A percentile compares a stretch with the other conserved stretches of the same genome.
Evolutionary conservation across 345 rosid species (phyloP).

Genomic region (Barbarea vulgaris): DNA sequence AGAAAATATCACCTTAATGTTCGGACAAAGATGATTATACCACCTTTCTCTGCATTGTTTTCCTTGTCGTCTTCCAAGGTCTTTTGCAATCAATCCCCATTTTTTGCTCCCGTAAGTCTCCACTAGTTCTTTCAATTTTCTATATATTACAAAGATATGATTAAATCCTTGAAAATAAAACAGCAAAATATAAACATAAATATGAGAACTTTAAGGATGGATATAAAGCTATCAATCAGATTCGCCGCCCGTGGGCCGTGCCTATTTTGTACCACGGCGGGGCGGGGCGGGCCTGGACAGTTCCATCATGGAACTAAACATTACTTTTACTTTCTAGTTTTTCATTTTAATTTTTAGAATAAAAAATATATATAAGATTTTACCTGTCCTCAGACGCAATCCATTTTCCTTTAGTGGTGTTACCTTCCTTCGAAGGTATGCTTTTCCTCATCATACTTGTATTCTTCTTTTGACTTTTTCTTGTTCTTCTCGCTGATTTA

Average conservation of each 20-base stretch:
- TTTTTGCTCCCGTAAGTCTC: conserved; percentile 56
- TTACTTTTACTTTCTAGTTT: neutral
- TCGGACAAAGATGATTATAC: conserved; percentile 83
- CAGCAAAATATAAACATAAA: neutral
- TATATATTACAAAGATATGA: conserved; percentile 7
- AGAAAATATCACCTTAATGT: conserved; percentile 59
- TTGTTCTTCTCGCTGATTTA: neutral
- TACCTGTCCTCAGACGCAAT: neutral
- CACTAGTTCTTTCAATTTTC: conserved; percentile 58
- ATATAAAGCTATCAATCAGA: too few species aligned
- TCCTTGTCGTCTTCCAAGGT: conserved; percentile 61
- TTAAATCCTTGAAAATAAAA: neutral
- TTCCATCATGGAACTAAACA: neutral
- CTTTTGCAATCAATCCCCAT: conserved; percentile 69
- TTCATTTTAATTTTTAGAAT: neutral
- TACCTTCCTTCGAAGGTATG: neutral
- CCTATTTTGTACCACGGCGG: too few species aligned
- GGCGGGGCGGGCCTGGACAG: too few species aligned
- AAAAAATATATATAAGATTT: neutral
- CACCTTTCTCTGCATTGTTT: conserved; percentile 92
- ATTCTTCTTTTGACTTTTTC: neutral
- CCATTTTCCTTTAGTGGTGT: neutral
- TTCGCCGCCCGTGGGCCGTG: too few species aligned
- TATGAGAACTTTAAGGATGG: neutral
- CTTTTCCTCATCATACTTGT: neutral